These are phyloP conservation scores for Trichosporon sp. DNA, from an alignment of 1,284 basidiomycete genomes.

Conservation along the genomic window DNA sequence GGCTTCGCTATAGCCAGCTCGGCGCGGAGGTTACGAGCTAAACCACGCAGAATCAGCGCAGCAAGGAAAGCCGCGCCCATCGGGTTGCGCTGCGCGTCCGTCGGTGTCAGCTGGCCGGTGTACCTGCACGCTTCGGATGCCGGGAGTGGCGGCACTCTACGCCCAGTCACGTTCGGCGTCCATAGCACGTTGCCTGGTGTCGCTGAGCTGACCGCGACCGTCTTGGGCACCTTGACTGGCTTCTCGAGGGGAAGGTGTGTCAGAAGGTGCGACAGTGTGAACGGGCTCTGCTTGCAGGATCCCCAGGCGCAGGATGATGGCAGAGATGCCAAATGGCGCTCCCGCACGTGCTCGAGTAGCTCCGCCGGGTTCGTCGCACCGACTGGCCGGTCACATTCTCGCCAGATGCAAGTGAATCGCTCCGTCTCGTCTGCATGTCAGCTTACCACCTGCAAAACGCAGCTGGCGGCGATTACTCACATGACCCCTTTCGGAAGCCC, in stretches of 20 bases:
- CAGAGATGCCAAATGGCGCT: conserved; percentile 20
- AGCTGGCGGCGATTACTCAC: conserved; percentile 17
- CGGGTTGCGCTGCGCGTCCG: conserved; percentile 28
- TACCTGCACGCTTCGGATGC: conserved; percentile 21
- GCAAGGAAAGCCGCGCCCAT: conserved; percentile 39
- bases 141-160: conserved; percentile 28
- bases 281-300: conserved; percentile 28
- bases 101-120: conserved; percentile 24
- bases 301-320: conserved; percentile 34
- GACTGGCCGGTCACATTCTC: conserved; percentile 20
- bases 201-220: conserved; percentile 16
- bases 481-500: conserved; percentile 35
- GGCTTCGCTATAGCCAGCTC: conserved; percentile 29
- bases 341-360: conserved; percentile 31
- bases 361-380: conserved; percentile 22
- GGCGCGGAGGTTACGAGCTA: conserved; percentile 32
- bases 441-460: neutral
- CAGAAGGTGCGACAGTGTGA: conserved; percentile 34
- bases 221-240: conserved; percentile 15
- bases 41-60: conserved; percentile 41
- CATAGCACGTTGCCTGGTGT: conserved; percentile 10
- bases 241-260: conserved; percentile 35
- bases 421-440: conserved; percentile 32
- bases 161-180: conserved; percentile 19
- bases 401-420: conserved; percentile 36